Evolutionary conservation across 176 grass and related monocot genomes (phyloP).

Genomic region (Leersia perrieri): DNA sequence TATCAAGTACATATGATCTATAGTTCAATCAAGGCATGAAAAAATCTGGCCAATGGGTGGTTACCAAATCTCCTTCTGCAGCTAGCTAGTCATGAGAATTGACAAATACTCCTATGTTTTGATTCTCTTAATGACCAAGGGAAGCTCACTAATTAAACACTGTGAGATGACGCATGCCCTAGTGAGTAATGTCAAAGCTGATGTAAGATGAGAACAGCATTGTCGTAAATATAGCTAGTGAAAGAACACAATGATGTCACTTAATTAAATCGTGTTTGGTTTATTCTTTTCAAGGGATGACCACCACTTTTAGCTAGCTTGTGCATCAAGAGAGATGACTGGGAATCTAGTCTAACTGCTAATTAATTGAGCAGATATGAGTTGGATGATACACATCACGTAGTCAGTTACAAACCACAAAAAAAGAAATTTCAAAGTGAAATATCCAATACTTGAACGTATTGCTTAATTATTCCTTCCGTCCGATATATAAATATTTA

Average conservation of each 20-base stretch:
- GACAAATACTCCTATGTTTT: background rate
- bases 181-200: background rate
- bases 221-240: background rate
- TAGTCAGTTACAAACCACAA: background rate
- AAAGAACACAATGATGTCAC: background rate
- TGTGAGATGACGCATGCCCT: background rate
- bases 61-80: background rate
- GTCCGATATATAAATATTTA: too few relatives aligned
- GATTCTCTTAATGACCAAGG: background rate
- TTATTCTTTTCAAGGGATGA: background rate
- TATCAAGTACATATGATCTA: background rate
- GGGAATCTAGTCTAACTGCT: background rate
- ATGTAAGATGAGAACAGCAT: background rate
- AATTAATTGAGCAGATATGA: background rate
- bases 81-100: background rate
- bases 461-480: background rate
- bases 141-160: background rate
- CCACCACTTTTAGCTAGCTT: background rate
- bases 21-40: background rate
- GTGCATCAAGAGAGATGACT: background rate
- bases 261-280: background rate
- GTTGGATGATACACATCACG: background rate
- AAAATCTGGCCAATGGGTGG: constrained; percentile 19
- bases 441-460: background rate
- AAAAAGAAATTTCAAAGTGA: background rate